Base-by-base conservation (phyloP, 192 early-diverging fungal genomes). In the Radiomyces spectabilis region DNA sequence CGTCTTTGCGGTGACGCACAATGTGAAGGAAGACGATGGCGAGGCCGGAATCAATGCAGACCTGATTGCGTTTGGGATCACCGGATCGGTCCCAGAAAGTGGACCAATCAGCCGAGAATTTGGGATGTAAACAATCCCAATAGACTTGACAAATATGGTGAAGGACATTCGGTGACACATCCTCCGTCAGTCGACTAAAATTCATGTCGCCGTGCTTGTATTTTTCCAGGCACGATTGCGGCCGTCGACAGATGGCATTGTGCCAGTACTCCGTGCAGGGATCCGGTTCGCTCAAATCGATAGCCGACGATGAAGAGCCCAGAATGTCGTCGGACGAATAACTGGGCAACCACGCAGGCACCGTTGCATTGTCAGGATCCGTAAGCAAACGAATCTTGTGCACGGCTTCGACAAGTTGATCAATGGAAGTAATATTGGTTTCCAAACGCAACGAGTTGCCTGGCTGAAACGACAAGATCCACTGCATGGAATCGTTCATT, bases 51-150 rank as follows among this genome's bases (percentile, higher is more conserved):
- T 70, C 61, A 12, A 61, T 57, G 31, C 61, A 70, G 0, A 70
- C 41, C 38, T 63, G 61, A 55, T 65, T 70, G 24, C 57, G 31
- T n/a, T 50, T 53, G 6, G 53, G 46, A 21, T 70, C 62, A 13
- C 49, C 47, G 10, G 55, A 60, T 22, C 68, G 51, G 10, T 70
- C 45, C 68, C 61, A 70, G n/a, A 70, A 70, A 2, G 55, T 44
- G 2, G n/a, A 25, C 57, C 56, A 56, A 35, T 64, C 61, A 18
- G 25, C 46, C 10, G 47, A 56, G 31, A 56, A 57, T 26, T 65
- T 64, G 26, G 68, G 68, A 41, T 64, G 61, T 8, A 65, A 37
- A 42, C 68, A 70, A 52, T 70, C 62, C 61, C 61, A 64, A 9
- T 56, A 64, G 1, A 70, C 52, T 41, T 70, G 61, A 10, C 55